A percentile compares a stretch with the other conserved stretches of the same genome.
Evolutionary conservation across 306 rosid genomes (phyloP).

Genomic region (Prunus kanzakura): DNA sequence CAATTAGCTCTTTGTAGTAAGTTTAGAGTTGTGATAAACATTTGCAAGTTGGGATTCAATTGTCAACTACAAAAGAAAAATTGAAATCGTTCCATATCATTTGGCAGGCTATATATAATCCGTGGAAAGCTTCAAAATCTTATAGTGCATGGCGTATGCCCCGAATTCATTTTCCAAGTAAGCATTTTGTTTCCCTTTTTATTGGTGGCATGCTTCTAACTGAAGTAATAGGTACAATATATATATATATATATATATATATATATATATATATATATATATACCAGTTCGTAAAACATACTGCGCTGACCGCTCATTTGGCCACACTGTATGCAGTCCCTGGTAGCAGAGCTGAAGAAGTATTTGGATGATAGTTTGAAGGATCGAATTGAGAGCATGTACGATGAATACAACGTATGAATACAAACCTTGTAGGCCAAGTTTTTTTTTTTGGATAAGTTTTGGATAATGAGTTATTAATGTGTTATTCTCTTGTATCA

Average conservation of each 20-base stretch:
- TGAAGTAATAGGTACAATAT: no score
- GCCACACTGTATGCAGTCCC: conserved; percentile 24
- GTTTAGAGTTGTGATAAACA: not conserved
- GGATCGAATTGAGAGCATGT: conserved; percentile 42
- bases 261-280: no score
- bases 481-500: not conserved
- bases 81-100: not conserved
- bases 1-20: no score
- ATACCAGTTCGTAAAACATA: no score
- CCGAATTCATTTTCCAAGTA: conserved; percentile 62
- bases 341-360: conserved; percentile 44
- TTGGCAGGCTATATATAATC: conserved; percentile 53
- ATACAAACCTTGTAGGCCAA: not conserved
- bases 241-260: no score
- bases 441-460: no score
- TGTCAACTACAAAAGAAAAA: not conserved
- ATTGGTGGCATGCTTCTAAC: no score
- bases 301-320: no score
- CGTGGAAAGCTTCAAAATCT: conserved; percentile 67
- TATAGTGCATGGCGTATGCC: conserved; percentile 51
- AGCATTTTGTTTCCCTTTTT: not conserved
- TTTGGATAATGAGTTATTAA: not conserved
- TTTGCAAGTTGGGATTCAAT: not conserved
- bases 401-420: conserved; percentile 54
- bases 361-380: conserved; percentile 35